Evolutionary conservation across 2,329 filamentous ascomycete species (phyloP).

Genomic region (Trichoderma polysporum): DNA sequence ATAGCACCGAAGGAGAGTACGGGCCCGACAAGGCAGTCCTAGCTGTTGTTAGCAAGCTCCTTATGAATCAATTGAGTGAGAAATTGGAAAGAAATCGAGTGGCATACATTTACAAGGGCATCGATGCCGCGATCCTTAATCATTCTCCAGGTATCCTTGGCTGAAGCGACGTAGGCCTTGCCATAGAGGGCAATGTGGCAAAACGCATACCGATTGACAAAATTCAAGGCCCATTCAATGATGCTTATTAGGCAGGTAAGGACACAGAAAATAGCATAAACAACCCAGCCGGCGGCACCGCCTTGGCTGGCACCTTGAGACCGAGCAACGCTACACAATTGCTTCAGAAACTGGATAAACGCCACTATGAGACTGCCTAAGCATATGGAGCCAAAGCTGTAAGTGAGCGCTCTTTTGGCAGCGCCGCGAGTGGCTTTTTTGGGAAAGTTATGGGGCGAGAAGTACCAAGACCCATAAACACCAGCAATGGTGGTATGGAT

Average conservation of each 20-base stretch:
- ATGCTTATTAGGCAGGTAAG: slow-evolving; percentile 74
- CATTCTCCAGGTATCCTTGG: slow-evolving; percentile 88
- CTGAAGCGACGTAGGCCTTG: slow-evolving; percentile 79
- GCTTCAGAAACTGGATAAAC: slow-evolving; percentile 80
- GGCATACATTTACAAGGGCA: slow-evolving; percentile 69
- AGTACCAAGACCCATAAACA: slow-evolving; percentile 93
- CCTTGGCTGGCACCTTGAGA: slow-evolving; percentile 64
- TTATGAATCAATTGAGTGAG: too few species aligned
- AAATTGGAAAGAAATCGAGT: neutral
- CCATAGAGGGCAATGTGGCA: slow-evolving; percentile 92
- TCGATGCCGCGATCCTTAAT: slow-evolving; percentile 91
- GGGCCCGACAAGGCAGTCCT: slow-evolving; percentile 75
- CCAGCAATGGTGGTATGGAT: slow-evolving; percentile 86
- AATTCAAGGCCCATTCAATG: slow-evolving; percentile 81
- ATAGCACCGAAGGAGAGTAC: slow-evolving; percentile 75
- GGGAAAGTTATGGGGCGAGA: slow-evolving; percentile 68
- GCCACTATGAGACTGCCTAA: slow-evolving; percentile 84
- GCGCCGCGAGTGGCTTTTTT: slow-evolving; percentile 80
- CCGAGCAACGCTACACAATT: slow-evolving; percentile 76
- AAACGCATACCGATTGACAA: slow-evolving; percentile 90
- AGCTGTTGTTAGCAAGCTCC: slow-evolving; percentile 24
- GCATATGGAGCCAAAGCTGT: slow-evolving; percentile 89
- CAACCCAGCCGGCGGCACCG: slow-evolving; percentile 68
- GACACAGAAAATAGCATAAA: slow-evolving; percentile 66
- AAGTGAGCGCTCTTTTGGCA: slow-evolving; percentile 76